Conservation (phyloP, 1,284 basidiomycete species). For the Coniferiporia weirii region DNA sequence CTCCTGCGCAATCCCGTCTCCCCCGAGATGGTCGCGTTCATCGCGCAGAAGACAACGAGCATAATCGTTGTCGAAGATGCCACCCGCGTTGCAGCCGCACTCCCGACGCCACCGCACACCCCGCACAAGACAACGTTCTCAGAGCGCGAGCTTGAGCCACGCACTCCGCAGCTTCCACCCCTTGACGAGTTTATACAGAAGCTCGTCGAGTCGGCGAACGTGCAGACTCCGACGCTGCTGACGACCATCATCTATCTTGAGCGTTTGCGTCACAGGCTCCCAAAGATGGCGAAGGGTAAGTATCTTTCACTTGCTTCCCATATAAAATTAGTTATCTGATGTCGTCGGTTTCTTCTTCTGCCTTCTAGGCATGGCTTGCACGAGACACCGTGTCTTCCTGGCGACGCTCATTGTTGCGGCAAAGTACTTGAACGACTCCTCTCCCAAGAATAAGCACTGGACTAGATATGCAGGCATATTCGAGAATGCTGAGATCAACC, state of each 20-base stretch:
- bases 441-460: constrained; percentile 96
- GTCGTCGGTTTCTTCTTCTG: constrained; percentile 18
- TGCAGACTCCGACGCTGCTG: constrained; percentile 89
- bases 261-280: constrained; percentile 76
- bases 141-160: constrained; percentile 28
- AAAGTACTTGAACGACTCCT: constrained; percentile 97
- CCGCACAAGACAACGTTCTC: constrained; percentile 41
- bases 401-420: constrained; percentile 93
- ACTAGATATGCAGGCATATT: constrained; percentile 74
- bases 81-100: constrained; percentile 28
- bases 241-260: constrained; percentile 93
- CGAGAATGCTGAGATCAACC: constrained; percentile 75
- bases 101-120: constrained; percentile 51
- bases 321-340: neutral
- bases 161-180: constrained; percentile 49
- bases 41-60: constrained; percentile 61
- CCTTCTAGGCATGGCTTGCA: constrained; percentile 76
- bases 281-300: constrained; percentile 81
- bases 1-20: constrained; percentile 77
- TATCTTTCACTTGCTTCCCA: neutral
- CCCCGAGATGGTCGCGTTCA: constrained; percentile 74
- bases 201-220: constrained; percentile 82
- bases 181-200: constrained; percentile 87
- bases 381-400: constrained; percentile 92
- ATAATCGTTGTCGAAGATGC: constrained; percentile 60